Evolutionary conservation across 2,329 filamentous ascomycete genomes (phyloP).

Genomic region (Microcera coccophila): DNA sequence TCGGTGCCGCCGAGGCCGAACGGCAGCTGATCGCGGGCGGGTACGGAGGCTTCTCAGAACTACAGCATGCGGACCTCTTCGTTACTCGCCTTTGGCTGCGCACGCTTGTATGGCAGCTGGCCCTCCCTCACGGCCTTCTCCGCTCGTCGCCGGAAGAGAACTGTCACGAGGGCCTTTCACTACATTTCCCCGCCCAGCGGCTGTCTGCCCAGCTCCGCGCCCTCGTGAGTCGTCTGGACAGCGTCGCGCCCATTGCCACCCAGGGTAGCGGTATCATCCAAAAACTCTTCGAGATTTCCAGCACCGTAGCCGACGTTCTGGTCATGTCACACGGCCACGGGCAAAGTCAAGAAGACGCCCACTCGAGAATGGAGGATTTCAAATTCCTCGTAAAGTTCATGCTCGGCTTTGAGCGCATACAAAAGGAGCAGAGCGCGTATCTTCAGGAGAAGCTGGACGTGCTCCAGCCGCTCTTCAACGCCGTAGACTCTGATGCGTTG

Average conservation of each 20-base stretch:
- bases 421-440: constrained; percentile 42
- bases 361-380: constrained; percentile 50
- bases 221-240: constrained; percentile 34
- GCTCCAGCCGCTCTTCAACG: constrained; percentile 30
- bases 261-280: constrained; percentile 55
- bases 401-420: constrained; percentile 46
- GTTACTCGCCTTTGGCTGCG: constrained; percentile 41
- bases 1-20: constrained; percentile 28
- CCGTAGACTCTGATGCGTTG: constrained; percentile 26
- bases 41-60: constrained; percentile 31
- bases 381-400: constrained; percentile 49
- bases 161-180: constrained; percentile 36
- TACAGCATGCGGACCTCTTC: constrained; percentile 40
- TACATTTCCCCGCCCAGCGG: constrained; percentile 38
- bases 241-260: constrained; percentile 45
- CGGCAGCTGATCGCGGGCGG: constrained; percentile 24
- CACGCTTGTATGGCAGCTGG: constrained; percentile 41
- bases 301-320: constrained; percentile 56
- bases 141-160: constrained; percentile 31
- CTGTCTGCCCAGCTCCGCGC: constrained; percentile 38
- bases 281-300: constrained; percentile 58
- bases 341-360: constrained; percentile 39
- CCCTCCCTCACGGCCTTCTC: constrained; percentile 37
- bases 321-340: constrained; percentile 44
- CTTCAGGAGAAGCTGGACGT: constrained; percentile 38